Base-by-base conservation (phyloP, 257 asterid species). In the Ligustrum vulgare region DNA sequence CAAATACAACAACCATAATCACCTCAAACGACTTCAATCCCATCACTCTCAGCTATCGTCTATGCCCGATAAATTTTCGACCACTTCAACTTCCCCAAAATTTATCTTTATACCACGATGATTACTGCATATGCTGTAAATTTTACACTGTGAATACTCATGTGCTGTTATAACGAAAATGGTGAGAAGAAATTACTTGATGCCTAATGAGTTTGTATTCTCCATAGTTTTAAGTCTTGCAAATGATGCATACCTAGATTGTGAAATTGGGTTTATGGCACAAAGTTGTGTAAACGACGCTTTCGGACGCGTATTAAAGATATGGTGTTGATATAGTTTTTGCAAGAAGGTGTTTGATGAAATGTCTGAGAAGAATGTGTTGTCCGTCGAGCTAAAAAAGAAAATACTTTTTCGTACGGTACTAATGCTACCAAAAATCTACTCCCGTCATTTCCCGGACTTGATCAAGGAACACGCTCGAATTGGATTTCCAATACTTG, bases 1-100 rank as follows among this genome's bases (percentile, higher is more conserved):
- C 51, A 86, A 80, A 80, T 93, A 92, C 89, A 81, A 3, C 36
- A 67, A 37, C 73, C 81, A 87, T 71, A 79, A 75, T 65, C 97
- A 89, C 75, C 93, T 91, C 80, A 81, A 77, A 71, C 98, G 90
- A 22, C 95, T 93, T 70, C 98, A n/a, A n/a, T n/a, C n/a, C n/a
- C n/a, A n/a, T n/a, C n/a, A n/a, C n/a, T n/a, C n/a, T n/a, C n/a
- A n/a, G n/a, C n/a, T n/a, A n/a, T 90, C 65, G 23, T n/a, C 49
- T 87, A 93, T 32, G 96, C 93, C 39, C 96, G 96, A 74, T 71
- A 58, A 77, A 84, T 93, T 82, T 89, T 91, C 84, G 90, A 91
- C 73, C 79, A 78, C 51, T 87, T 91, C 72, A 34, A 8, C 41
- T 23, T 83, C 9, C 94, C 97, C 20, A 93, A 93, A 56, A 80